These are phyloP conservation scores for Aphanomyces astaci DNA, from an alignment of 352 stramenopile genomes.

Conservation along the genomic window DNA sequence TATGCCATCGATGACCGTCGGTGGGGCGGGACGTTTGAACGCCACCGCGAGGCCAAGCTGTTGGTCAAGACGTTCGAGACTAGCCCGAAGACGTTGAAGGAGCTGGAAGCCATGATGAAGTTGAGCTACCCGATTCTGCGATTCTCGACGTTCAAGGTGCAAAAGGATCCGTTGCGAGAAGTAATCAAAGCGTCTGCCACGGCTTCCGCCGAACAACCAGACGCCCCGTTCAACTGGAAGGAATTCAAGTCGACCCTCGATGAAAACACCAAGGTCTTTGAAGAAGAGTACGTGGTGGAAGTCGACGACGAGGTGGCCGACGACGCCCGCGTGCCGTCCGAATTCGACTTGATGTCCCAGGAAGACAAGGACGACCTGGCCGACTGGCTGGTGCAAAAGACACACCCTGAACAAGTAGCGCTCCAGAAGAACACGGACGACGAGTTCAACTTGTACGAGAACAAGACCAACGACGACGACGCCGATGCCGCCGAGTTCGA, in stretches of 20 bases:
- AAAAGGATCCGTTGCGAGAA: conserved; percentile 53
- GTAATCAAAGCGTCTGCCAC: conserved; percentile 36
- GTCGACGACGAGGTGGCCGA: conserved; percentile 33
- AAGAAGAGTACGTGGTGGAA: conserved; percentile 14
- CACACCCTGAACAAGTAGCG: background rate
- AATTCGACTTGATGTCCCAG: conserved; percentile 24
- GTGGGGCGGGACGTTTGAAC: conserved; percentile 76
- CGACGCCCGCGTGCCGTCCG: conserved; percentile 17
- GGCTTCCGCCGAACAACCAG: background rate
- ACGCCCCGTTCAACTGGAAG: conserved; percentile 10
- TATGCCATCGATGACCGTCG: conserved; percentile 80
- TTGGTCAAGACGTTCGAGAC: conserved; percentile 83
- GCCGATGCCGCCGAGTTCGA: conserved; percentile 55
- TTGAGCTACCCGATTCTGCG: conserved; percentile 78
- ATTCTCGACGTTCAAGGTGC: conserved; percentile 83
- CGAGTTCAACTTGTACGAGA: conserved; percentile 14
- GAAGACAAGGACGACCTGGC: conserved; percentile 30
- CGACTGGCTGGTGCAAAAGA: conserved; percentile 21
- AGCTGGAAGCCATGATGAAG: conserved; percentile 77
- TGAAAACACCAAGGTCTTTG: conserved; percentile 18
- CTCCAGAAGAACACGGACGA: conserved; percentile 16
- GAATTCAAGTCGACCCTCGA: conserved; percentile 14
- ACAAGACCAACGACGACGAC: conserved; percentile 28
- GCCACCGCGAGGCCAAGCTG: conserved; percentile 79
- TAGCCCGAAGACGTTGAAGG: conserved; percentile 51